Evolutionary conservation across 1,284 basidiomycete genomes (phyloP), one percentile per base, ranked within the genome.

Genomic region (Athelia sp.): DNA sequence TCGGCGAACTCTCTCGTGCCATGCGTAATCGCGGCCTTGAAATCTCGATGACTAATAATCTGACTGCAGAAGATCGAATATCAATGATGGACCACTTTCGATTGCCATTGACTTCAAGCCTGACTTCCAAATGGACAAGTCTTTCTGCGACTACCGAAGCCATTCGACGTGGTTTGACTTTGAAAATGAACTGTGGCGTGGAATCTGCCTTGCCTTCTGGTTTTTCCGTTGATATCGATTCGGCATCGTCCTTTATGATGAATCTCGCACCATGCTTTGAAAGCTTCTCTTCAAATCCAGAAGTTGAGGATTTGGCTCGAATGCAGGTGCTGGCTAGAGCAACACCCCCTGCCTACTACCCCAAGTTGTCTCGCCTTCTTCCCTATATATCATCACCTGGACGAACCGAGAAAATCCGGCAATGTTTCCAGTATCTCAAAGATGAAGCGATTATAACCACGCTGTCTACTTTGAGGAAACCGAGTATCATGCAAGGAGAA

Each of bases 11-110:
- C 10, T 98, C 96, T 6, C 79, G 97, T 34, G 97, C 97, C 1
- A 99, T 99, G 97, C 84, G 97, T 36, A 99, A 99, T 66, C 85
- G 97, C 56, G 97, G 96, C 31, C 76, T 98, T 38, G 97, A 99
- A 66, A 79, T 99, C 32, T 79, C 77, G 22, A 59, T 90, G 31
- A 52, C 73, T 14, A 49, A 61, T 11, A 48, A 52, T 32, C 61
- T 66, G 47, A 62, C 62, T 18, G 55, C 65, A 9, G 76, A 84
- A 54, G 86, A 87, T 53, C 29, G 43, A 8, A 47, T 48, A 24
- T 71, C 78, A 21, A 50, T 85, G 13, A 63, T 67, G n/a, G 72
- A 79, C 47, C 68, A 77, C 57, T 55, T 69, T 36, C 75, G 81
- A 36, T 66, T 84, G 18, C 80, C 82, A 19, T 46, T n/a, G 38